Percentiles rank a stretch among this genome's conserved stretches.
Evolutionary conservation across 176 grass and related monocot species (phyloP).

Genomic region (Raddia distichophylla): DNA sequence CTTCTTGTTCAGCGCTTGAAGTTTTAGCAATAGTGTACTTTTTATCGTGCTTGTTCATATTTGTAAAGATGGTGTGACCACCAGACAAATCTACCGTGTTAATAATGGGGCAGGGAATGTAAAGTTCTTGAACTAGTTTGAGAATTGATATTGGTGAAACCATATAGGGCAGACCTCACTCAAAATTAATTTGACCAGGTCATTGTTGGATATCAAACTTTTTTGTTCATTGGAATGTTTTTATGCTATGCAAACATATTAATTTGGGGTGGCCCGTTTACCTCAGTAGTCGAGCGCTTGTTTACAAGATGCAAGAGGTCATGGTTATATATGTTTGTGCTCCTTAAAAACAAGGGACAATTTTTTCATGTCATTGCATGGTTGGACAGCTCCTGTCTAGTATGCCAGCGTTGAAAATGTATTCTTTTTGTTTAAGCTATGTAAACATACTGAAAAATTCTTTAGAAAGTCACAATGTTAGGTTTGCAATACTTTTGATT

Average conservation of each 20-base stretch:
- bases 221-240: conserved; percentile 3
- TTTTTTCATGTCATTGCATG: too few relatives aligned
- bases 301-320: conserved; percentile 17
- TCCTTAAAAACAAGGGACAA: background rate
- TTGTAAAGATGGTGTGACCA: conserved; percentile 10
- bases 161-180: conserved; percentile 17
- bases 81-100: conserved; percentile 16
- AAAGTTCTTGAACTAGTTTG: conserved; percentile 9
- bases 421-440: too few relatives aligned
- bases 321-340: background rate
- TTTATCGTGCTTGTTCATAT: conserved; percentile 11
- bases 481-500: too few relatives aligned
- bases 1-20: background rate
- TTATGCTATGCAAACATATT: conserved; percentile 5
- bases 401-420: too few relatives aligned
- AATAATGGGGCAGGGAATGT: background rate
- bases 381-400: too few relatives aligned
- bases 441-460: too few relatives aligned
- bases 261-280: conserved; percentile 18
- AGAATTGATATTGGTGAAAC: conserved; percentile 32
- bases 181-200: background rate
- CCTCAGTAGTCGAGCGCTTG: background rate
- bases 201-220: conserved; percentile 13
- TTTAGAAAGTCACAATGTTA: too few relatives aligned
- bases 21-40: conserved; percentile 23